phyloP scores from a whole-genome alignment of 345 rosid species.

The Carallia pectinifolia region DNA sequence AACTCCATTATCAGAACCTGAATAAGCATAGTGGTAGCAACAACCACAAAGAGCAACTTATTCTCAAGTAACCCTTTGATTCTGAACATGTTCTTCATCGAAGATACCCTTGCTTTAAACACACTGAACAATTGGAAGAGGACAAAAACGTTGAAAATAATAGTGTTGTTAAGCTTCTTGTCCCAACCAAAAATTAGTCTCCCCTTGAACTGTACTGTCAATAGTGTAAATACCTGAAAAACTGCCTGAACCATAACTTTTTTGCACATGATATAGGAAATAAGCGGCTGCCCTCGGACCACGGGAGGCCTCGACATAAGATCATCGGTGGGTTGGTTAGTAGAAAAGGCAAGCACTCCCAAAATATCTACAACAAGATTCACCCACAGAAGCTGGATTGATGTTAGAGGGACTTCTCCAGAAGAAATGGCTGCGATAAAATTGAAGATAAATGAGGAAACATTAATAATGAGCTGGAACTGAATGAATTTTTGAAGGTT shows the following conservation, averaged over 20 bases:
- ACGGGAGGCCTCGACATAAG: constrained; percentile 61
- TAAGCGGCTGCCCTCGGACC: constrained; percentile 31
- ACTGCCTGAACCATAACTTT: constrained; percentile 11
- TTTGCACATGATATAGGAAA: constrained; percentile 23
- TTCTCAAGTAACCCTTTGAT: constrained; percentile 51
- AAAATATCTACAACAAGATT: constrained; percentile 89
- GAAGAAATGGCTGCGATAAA: constrained; percentile 59
- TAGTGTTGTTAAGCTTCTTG: constrained; percentile 54
- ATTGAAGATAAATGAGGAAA: constrained; percentile 61
- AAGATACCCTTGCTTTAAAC: constrained; percentile 69
- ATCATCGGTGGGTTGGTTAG: constrained; percentile 78
- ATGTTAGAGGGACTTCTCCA: constrained; percentile 83
- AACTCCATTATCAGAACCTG: constrained; percentile 77
- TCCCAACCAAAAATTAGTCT: constrained; percentile 49
- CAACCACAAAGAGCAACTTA: constrained; percentile 60
- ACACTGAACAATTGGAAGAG: constrained; percentile 86
- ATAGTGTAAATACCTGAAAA: constrained; percentile 57
- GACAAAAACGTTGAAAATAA: constrained; percentile 86
- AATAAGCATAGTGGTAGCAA: constrained; percentile 57
- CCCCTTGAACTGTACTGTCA: constrained; percentile 59
- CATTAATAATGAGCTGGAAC: constrained; percentile 62
- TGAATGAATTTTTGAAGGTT: constrained; percentile 67
- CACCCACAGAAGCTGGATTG: constrained; percentile 90
- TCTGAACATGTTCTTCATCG: constrained; percentile 58
- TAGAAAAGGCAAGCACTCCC: constrained; percentile 86